phyloP scores from a whole-genome alignment of 2,329 filamentous ascomycete genomes.

The Pseudogymnoascus sp. region DNA sequence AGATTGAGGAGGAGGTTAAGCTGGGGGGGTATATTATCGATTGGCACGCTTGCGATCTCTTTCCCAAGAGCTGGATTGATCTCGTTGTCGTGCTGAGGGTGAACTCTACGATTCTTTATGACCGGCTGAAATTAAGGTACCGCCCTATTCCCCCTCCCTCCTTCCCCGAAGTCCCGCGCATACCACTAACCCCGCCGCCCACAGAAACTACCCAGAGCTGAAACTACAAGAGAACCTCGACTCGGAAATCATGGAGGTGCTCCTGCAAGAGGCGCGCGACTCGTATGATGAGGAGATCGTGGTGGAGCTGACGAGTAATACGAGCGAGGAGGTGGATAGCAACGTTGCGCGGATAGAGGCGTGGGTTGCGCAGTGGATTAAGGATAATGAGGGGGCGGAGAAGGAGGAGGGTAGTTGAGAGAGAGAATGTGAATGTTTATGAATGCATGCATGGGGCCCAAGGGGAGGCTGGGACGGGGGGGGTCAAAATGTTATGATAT shows the following conservation, averaged over 20 bases:
- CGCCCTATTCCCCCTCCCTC: slow-evolving; percentile 14
- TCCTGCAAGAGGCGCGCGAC: slow-evolving; percentile 83
- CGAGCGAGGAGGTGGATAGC: slow-evolving; percentile 73
- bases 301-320: slow-evolving; percentile 79
- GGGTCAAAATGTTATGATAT: background rate
- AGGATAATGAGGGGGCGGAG: slow-evolving; percentile 42
- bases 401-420: slow-evolving; percentile 4
- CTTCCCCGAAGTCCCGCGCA: background rate
- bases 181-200: background rate
- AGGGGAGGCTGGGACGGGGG: background rate
- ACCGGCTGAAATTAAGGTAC: slow-evolving; percentile 69
- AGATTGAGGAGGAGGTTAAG: slow-evolving; percentile 74
- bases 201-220: slow-evolving; percentile 69
- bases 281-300: slow-evolving; percentile 82
- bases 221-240: slow-evolving; percentile 97
- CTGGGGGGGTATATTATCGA: slow-evolving; percentile 84
- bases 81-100: slow-evolving; percentile 86
- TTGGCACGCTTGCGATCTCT: slow-evolving; percentile 96
- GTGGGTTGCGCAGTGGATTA: slow-evolving; percentile 80
- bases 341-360: slow-evolving; percentile 78
- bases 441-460: too few species aligned
- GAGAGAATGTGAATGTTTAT: background rate
- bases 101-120: slow-evolving; percentile 73
- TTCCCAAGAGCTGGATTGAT: slow-evolving; percentile 89
- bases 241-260: slow-evolving; percentile 93